Evolutionary conservation across 1,284 basidiomycete species (phyloP).

Genomic region (Leccinum subrobustum): DNA sequence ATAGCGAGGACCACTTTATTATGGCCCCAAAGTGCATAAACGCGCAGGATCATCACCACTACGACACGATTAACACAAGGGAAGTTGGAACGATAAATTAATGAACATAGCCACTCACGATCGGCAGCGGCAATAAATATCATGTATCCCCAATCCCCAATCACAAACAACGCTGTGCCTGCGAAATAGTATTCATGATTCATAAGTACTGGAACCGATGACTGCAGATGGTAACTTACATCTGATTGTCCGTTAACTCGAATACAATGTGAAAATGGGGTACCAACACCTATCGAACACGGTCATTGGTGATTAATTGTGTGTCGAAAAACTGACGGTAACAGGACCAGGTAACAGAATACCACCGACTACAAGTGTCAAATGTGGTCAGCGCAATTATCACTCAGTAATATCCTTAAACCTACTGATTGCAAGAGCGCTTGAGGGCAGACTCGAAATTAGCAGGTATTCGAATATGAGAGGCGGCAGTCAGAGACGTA

Average conservation of each 20-base stretch:
- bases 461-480: not conserved
- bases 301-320: not conserved
- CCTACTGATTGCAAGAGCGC: not conserved
- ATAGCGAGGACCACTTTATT: not conserved
- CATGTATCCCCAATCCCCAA: not conserved
- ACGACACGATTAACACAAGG: not conserved
- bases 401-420: not conserved
- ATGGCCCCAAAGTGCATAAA: not conserved
- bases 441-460: not conserved
- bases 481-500: not conserved
- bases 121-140: not conserved
- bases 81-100: not conserved
- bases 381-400: not conserved
- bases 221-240: not conserved
- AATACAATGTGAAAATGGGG: not conserved
- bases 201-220: not conserved
- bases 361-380: not conserved
- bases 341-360: not conserved
- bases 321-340: not conserved
- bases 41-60: not conserved
- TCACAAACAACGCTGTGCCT: not conserved
- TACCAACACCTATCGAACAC: not conserved
- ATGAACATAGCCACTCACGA: not conserved
- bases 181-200: not conserved
- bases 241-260: not conserved